Percentiles rank a stretch among this genome's conserved stretches.
Conservation (phyloP, 345 rosid species). For the Camelina sativa region DNA sequence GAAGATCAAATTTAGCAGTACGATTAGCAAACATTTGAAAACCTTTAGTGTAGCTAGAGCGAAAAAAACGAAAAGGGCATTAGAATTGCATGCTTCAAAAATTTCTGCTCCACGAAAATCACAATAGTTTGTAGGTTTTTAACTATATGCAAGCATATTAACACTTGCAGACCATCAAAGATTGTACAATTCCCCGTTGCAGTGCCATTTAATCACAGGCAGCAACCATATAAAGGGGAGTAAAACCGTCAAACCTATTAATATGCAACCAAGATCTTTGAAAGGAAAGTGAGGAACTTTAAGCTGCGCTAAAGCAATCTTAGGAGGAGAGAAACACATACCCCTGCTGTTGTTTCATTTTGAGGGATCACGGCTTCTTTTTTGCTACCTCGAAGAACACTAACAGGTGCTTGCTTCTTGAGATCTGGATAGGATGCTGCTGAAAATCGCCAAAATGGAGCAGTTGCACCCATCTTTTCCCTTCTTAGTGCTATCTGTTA, state of each 20-base stretch:
- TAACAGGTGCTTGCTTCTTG: constrained; percentile 48
- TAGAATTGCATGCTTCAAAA: constrained; percentile 25
- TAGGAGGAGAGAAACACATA: constrained; percentile 49
- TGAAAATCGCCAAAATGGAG: constrained; percentile 98
- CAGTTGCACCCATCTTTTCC: constrained; percentile 88
- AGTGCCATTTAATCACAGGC: constrained; percentile 19
- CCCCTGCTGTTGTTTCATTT: constrained; percentile 59
- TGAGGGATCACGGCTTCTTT: constrained; percentile 48
- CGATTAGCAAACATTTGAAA: constrained; percentile 13
- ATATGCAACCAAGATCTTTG: constrained; percentile 13
- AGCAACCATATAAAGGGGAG: constrained; percentile 15
- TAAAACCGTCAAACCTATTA: neutral
- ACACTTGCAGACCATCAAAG: constrained; percentile 24
- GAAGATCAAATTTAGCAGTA: constrained; percentile 22
- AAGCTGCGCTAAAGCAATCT: constrained; percentile 19
- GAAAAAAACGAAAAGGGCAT: constrained; percentile 8
- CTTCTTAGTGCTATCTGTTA: constrained; percentile 88
- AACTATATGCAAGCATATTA: constrained; percentile 21
- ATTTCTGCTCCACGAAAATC: neutral
- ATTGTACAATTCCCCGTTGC: constrained; percentile 11
- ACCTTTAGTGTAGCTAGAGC: neutral
- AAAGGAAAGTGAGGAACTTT: constrained; percentile 6
- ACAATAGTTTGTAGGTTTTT: constrained; percentile 12
- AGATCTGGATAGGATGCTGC: constrained; percentile 98
- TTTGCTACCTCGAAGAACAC: constrained; percentile 53